A percentile compares a stretch with the other conserved stretches of the same genome.
These are phyloP conservation scores for Juncus inflexus DNA, from an alignment of 176 grass and related monocot genomes.

Conservation along the genomic window DNA sequence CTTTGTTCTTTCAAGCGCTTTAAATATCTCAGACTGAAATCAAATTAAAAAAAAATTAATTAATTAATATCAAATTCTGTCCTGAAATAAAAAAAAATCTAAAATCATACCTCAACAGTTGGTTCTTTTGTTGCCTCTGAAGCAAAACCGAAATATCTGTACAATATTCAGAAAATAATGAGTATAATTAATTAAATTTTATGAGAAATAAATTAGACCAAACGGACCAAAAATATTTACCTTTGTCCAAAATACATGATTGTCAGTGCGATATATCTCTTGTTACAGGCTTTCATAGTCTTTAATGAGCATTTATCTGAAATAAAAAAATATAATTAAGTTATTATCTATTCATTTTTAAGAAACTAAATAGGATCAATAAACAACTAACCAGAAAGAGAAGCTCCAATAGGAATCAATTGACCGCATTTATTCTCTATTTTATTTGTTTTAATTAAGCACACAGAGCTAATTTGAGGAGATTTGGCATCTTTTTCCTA, in stretches of 20 bases:
- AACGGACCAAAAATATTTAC: slow-evolving; percentile 11
- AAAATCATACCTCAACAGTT: slow-evolving; percentile 45
- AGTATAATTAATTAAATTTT: too few relatives aligned
- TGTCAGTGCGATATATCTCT: slow-evolving; percentile 64
- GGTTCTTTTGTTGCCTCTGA: slow-evolving; percentile 69
- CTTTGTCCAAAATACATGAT: slow-evolving; percentile 93
- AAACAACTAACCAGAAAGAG: neutral
- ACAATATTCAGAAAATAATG: slow-evolving; percentile 17
- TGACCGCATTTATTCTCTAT: slow-evolving; percentile 13
- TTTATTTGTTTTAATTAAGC: slow-evolving; percentile 19
- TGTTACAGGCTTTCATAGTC: slow-evolving; percentile 42
- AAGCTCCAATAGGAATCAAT: slow-evolving; percentile 15
- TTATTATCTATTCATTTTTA: neutral
- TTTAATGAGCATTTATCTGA: slow-evolving; percentile 32
- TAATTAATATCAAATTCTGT: slow-evolving; percentile 28
- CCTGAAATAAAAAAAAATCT: neutral
- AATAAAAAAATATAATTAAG: neutral
- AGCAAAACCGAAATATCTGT: slow-evolving; percentile 93
- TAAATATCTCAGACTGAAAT: slow-evolving; percentile 82
- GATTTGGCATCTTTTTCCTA: slow-evolving; percentile 12
- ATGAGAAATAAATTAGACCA: too few relatives aligned
- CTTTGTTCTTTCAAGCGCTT: slow-evolving; percentile 86
- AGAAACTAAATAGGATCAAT: too few relatives aligned
- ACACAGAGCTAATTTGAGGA: slow-evolving; percentile 11
- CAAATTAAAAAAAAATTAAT: neutral